Base-by-base conservation (phyloP, 2,329 filamentous ascomycete genomes). In the Apiospora aurea region DNA sequence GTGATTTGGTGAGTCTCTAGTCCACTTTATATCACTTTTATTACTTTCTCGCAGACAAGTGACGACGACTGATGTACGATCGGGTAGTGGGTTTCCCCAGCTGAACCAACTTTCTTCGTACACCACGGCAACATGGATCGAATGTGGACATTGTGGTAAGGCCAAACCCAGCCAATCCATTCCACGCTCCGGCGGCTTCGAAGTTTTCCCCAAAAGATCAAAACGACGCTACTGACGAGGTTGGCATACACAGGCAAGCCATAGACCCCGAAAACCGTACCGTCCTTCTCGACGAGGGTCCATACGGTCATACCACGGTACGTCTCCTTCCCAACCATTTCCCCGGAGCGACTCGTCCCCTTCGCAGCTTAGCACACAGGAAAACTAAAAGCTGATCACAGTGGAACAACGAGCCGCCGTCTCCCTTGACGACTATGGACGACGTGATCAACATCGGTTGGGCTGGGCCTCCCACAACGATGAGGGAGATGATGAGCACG, bases 401-500 rank as follows among this genome's bases (percentile, higher is more conserved):
- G 51, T 57, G 51, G 51, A 57, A 57, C 51, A 57, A 57, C 53
- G 29, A 61, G 3, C 53, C 53, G 21, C 29, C 18, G 8, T 61
- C 53, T n/a, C 53, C 16, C 18, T 29, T 38, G 29, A 61, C 18
- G 29, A 61, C 29, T 3, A 21, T 61, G 53, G 53, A 61, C 53
- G 53, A 61, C 18, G 29, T 38, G 29, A 61, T 38, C 18, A 38
- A 61, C 16, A 38, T 61, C 29, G 53, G 29, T 8, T 61, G 29
- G 29, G 53, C 53, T 18, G 53, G 53, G 8, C 53, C 53, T 13
- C 18, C 18, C 29, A 61, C 29, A 4, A 61, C 53, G 53, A 61
- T 61, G 29, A 3, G 53, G 57, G 57, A 64, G 57, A 64, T 64
- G 57, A 64, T 64, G 57, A 64, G 57, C 34, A 41, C 57, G 10